Evolutionary conservation across 805 yeast genomes (phyloP), one percentile per base, ranked within the genome.

Genomic region (Sugiyamaella boreocaroliniensis): DNA sequence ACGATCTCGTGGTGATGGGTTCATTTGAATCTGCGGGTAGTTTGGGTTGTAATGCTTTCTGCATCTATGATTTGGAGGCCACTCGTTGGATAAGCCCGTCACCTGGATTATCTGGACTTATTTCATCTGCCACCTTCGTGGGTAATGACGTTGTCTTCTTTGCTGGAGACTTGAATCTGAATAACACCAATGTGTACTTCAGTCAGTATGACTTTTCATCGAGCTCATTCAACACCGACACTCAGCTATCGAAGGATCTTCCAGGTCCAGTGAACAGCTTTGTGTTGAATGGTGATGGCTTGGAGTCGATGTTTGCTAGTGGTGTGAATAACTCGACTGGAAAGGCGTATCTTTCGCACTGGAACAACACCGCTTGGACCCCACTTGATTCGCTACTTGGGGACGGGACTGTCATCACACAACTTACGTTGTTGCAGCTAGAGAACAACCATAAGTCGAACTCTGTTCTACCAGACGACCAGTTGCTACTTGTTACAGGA

Each of bases 1-100:
- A 76, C 1, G 60, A 72, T 16, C 68, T 89, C 26, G 72, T 83
- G 29, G 86, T 86, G 11, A 96, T 86, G 41, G 97, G 97, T 20
- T 73, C 77, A 43, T 89, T 86, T 64, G 76, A 74, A 18, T 64
- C 72, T 18, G 82, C 86, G 1, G 83, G 85, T 0, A 70, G 79
- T 4, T 68, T 76, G 32, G 66, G 69, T 22, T 89, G 96, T 67
- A 65, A 72, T 1, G 76, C 80, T 1, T 67, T 90, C 40, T 89
- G 97, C 65, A 68, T 83, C 37, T 87, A 79, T 64, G 83, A 83
- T 60, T 65, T 81, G 55, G 63, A 68, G 2, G 71, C 74, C 32
- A 70, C 78, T 0, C 69, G 82, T 18, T 84, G 95, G 86, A 67
- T 69, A 7, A 70, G 80, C 2, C 68, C 70, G 34, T 53, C 66